Evolutionary conservation across 768 basidiomycete genomes (phyloP).

Genomic region (Collybia nuda): DNA sequence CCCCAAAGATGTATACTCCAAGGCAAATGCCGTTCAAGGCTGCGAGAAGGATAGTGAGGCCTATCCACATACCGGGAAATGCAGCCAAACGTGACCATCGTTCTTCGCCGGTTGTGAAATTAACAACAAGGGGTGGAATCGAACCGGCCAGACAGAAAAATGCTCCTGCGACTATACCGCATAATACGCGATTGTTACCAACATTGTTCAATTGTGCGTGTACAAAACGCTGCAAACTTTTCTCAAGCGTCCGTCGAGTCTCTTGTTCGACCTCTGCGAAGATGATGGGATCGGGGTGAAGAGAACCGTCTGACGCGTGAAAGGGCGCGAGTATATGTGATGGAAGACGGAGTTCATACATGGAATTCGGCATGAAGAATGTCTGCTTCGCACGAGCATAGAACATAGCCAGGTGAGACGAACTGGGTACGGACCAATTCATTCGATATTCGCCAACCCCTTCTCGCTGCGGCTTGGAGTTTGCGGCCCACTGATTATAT

Average conservation of each 20-base stretch:
- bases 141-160: slow-evolving; percentile 48
- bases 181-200: slow-evolving; percentile 66
- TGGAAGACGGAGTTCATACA: slow-evolving; percentile 71
- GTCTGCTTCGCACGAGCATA: slow-evolving; percentile 80
- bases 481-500: slow-evolving; percentile 43
- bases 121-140: slow-evolving; percentile 45
- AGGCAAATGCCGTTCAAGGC: slow-evolving; percentile 75
- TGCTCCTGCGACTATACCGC: slow-evolving; percentile 65
- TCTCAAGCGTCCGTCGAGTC: slow-evolving; percentile 56
- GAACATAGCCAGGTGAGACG: slow-evolving; percentile 65
- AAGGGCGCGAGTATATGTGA: slow-evolving; percentile 65
- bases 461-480: slow-evolving; percentile 30
- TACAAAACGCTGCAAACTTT: slow-evolving; percentile 66
- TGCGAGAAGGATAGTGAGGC: slow-evolving; percentile 58
- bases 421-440: slow-evolving; percentile 41
- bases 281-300: slow-evolving; percentile 65
- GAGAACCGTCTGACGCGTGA: slow-evolving; percentile 38
- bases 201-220: slow-evolving; percentile 70
- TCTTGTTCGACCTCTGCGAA: slow-evolving; percentile 62
- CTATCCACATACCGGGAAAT: slow-evolving; percentile 70
- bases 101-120: slow-evolving; percentile 43
- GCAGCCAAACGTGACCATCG: slow-evolving; percentile 62
- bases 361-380: slow-evolving; percentile 71
- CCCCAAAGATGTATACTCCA: slow-evolving; percentile 79
- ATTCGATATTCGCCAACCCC: slow-evolving; percentile 27